These are phyloP conservation scores for Kentomonas sorsogonicus DNA, from an alignment of 208 protist species.

Conservation along the genomic window DNA sequence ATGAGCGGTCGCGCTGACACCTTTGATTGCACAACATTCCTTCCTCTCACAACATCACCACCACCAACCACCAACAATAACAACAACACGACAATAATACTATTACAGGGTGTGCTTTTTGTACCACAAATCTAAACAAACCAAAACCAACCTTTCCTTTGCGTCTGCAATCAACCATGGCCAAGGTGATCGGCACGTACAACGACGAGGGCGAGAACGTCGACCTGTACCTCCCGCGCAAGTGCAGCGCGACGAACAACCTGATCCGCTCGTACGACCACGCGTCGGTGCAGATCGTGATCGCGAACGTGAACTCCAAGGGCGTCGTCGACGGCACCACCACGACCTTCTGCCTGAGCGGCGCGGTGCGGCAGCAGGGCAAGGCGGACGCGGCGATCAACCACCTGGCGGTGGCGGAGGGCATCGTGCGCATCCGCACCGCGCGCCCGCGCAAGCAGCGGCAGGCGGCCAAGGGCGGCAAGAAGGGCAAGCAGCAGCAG, in stretches of 20 bases:
- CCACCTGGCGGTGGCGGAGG: constrained; percentile 84
- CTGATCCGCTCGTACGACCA: constrained; percentile 94
- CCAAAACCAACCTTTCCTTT: neutral
- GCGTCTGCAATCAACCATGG: constrained; percentile 51
- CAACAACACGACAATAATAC: neutral
- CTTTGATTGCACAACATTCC: too few relatives aligned
- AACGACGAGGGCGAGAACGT: constrained; percentile 92
- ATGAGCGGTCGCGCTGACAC: too few relatives aligned
- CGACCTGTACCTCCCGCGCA: constrained; percentile 95
- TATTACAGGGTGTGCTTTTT: too few relatives aligned
- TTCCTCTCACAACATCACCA: neutral
- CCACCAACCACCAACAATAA: neutral
- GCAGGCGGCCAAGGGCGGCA: constrained; percentile 22
- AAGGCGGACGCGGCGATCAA: constrained; percentile 94
- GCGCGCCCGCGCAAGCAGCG: constrained; percentile 67
- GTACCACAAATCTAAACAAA: too few relatives aligned
- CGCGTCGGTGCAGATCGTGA: constrained; percentile 94
- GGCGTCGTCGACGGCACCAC: constrained; percentile 89
- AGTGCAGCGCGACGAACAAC: constrained; percentile 95
- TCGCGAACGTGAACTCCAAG: constrained; percentile 91
- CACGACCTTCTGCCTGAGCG: constrained; percentile 93
- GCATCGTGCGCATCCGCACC: constrained; percentile 83
- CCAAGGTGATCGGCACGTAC: constrained; percentile 76
- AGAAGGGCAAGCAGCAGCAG: constrained; percentile 18
- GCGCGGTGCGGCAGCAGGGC: constrained; percentile 91